These are phyloP conservation scores for Acacia pycnantha DNA, from an alignment of 331 rosid genomes.

Conservation along the genomic window DNA sequence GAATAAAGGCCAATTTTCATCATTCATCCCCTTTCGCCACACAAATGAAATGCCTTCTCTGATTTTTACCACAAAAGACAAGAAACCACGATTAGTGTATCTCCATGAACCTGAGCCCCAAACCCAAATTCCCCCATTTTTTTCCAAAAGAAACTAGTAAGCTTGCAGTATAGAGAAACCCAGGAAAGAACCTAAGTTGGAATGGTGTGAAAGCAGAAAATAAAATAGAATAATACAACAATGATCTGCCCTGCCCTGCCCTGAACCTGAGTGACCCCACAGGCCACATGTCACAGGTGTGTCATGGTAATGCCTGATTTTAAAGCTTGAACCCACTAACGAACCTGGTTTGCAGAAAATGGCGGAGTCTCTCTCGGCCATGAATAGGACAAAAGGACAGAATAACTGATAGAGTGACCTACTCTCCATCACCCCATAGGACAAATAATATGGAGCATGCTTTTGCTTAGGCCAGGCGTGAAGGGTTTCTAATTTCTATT, in stretches of 20 bases:
- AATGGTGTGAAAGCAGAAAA: constrained; percentile 12
- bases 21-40: neutral
- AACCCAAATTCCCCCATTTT: neutral
- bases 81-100: neutral
- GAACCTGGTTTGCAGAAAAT: constrained; percentile 29
- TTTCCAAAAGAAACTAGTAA: neutral
- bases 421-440: constrained; percentile 8
- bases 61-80: neutral
- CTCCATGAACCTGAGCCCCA: neutral
- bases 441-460: constrained; percentile 30
- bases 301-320: neutral
- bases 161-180: neutral
- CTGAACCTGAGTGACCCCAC: neutral
- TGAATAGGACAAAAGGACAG: constrained; percentile 33
- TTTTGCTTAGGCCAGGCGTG: neutral
- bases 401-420: constrained; percentile 28
- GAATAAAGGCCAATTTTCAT: neutral
- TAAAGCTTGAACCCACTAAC: constrained; percentile 27
- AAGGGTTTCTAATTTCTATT: neutral
- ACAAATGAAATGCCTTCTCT: neutral
- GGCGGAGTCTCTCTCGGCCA: neutral
- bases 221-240: neutral
- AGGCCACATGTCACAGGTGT: neutral
- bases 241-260: no score
- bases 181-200: constrained; percentile 22